Conservation (phyloP, 1,284 basidiomycete genomes). For the Bondarzewia mesenterica region DNA sequence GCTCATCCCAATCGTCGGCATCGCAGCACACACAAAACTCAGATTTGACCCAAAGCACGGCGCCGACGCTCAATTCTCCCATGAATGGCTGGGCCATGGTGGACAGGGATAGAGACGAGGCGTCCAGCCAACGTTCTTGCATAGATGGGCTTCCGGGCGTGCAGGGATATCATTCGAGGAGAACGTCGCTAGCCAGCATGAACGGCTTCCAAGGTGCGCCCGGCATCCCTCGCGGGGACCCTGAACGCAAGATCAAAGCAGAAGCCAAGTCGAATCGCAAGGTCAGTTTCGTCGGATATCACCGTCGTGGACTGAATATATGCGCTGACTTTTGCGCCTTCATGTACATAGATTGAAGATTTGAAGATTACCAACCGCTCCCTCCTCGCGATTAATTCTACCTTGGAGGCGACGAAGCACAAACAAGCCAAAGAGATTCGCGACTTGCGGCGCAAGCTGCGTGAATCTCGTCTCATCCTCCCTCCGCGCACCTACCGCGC, state of each 20-base stretch:
- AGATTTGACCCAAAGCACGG: slow-evolving; percentile 27
- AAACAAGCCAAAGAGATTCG: slow-evolving; percentile 75
- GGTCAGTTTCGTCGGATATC: slow-evolving; percentile 30
- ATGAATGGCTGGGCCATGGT: slow-evolving; percentile 7
- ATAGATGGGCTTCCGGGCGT: slow-evolving; percentile 6
- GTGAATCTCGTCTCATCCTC: slow-evolving; percentile 68
- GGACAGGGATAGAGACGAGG: neutral
- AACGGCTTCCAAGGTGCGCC: neutral
- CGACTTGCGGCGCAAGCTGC: slow-evolving; percentile 64
- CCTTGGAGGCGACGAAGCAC: slow-evolving; percentile 66
- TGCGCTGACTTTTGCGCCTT: neutral
- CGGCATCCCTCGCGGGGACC: slow-evolving; percentile 17
- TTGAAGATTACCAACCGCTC: slow-evolving; percentile 78
- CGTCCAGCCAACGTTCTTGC: neutral
- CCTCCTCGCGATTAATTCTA: slow-evolving; percentile 66
- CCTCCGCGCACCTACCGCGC: slow-evolving; percentile 56
- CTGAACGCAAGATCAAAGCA: slow-evolving; percentile 49
- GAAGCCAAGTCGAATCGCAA: slow-evolving; percentile 75
- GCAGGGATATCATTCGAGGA: slow-evolving; percentile 4
- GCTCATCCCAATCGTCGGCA: slow-evolving; percentile 47
- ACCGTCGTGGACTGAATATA: neutral
- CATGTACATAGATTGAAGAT: slow-evolving; percentile 58
- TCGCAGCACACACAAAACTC: slow-evolving; percentile 28
- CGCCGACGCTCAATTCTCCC: slow-evolving; percentile 23
- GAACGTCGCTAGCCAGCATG: slow-evolving; percentile 1